Evolutionary conservation across 495 filamentous ascomycete species (phyloP), one percentile per base, ranked within the genome.

Genomic region (Daldinia bambusicola): DNA sequence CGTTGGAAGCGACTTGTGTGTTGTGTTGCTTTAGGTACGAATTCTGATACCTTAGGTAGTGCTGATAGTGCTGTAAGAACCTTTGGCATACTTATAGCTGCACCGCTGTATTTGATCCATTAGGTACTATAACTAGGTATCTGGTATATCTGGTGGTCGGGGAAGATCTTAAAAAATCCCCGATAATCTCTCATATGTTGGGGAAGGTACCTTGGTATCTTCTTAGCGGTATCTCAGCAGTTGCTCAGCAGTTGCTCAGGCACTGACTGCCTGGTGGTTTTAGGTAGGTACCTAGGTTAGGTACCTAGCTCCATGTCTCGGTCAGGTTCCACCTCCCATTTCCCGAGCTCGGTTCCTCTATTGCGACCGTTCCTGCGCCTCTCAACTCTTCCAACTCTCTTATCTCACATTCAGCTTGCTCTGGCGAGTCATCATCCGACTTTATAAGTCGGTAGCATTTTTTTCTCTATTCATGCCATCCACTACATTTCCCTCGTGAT

Each of bases 401-500:
- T 60, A 41, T 45, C 57, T 50, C 32, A 55, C 63, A 37, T 8
- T 34, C 14, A 62, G 51, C 69, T 67, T 61, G 34, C 51, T 60
- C 18, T 63, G 43, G 52, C 63, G 30, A 67, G 31, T 63, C 52
- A 58, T 57, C 31, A 45, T 63, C 55, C 52, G 50, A 50, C 58
- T 45, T 38, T 40, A 20, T 22, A 18, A 18, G 53, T 70, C 61
- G 62, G 55, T 56, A 48, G 52, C 55, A 60, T 60, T 60, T 55
- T 53, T 36, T 18, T 6, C 20, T 18, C 14, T 20, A 56, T 56
- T 56, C 16, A 56, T 37, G 14, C 32, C 55, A 45, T 69, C 30
- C 38, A 51, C 52, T 51, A 30, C 50, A 50, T 60, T 65, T 18
- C 57, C 34, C 69, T 72, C 22, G 69, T 72, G 69, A 72, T 48